Conservation (phyloP, 306 rosid species). For the Cucumis cinereus region DNA sequence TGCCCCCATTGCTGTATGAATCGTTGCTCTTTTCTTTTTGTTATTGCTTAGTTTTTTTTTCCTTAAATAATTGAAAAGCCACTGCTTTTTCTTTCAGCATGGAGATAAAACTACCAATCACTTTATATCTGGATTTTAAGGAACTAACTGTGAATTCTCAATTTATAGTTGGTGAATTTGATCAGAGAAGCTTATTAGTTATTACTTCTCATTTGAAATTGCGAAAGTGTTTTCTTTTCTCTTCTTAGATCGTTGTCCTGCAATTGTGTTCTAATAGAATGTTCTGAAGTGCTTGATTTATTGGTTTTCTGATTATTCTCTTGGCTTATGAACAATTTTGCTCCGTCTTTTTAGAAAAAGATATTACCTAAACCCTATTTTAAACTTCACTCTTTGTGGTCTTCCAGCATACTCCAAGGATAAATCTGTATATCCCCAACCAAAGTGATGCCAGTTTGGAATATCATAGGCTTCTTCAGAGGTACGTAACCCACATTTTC, state of each 20-base stretch:
- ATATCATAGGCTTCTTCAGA: slow-evolving; percentile 71
- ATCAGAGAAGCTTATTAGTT: neutral
- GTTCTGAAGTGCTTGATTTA: neutral
- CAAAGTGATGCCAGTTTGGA: slow-evolving; percentile 66
- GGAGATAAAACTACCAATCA: neutral
- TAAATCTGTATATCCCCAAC: slow-evolving; percentile 67
- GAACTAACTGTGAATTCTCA: neutral
- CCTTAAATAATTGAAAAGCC: neutral
- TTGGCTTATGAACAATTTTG: neutral
- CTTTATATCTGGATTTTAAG: neutral
- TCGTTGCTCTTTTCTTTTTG: neutral
- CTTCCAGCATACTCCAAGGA: slow-evolving; percentile 74
- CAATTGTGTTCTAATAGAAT: neutral
- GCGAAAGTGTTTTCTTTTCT: neutral
- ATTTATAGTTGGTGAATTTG: neutral
- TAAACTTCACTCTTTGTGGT: slow-evolving; percentile 12
- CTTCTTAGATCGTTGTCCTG: neutral
- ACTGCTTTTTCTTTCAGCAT: neutral
- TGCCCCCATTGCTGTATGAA: slow-evolving; percentile 54
- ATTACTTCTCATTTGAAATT: neutral
- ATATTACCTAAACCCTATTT: neutral
- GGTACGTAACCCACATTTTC: slow-evolving; percentile 26
- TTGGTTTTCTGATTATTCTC: neutral
- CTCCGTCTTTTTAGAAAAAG: neutral
- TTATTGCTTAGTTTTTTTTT: neutral